These are phyloP conservation scores for Penicillium mononematosum DNA, from an alignment of 495 filamentous ascomycete genomes.

Conservation along the genomic window DNA sequence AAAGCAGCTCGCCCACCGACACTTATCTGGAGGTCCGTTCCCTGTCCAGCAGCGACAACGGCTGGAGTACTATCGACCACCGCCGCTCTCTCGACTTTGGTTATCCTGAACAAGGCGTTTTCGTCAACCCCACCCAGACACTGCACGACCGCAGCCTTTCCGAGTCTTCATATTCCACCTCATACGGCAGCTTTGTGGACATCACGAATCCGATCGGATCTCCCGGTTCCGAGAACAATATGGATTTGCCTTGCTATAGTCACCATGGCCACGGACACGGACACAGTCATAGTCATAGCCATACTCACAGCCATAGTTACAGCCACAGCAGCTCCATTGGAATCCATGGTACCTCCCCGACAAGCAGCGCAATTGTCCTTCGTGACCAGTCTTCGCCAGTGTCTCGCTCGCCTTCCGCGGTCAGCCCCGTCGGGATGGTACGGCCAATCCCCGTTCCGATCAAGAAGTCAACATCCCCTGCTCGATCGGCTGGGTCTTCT, in stretches of 20 bases:
- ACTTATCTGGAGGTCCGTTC: constrained; percentile 83
- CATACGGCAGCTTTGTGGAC: constrained; percentile 79
- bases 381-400: constrained; percentile 43
- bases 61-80: constrained; percentile 74
- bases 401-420: constrained; percentile 51
- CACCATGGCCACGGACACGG: constrained; percentile 26
- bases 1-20: constrained; percentile 77
- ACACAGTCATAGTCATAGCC: constrained; percentile 26
- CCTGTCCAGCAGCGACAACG: constrained; percentile 78
- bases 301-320: constrained; percentile 23
- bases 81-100: constrained; percentile 53
- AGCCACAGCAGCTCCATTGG: constrained; percentile 36
- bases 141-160: constrained; percentile 82
- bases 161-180: constrained; percentile 74
- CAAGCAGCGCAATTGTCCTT: constrained; percentile 41
- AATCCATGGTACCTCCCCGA: constrained; percentile 27
- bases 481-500: constrained; percentile 55
- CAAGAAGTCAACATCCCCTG: constrained; percentile 63
- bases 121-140: constrained; percentile 84
- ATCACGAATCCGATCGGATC: constrained; percentile 70
- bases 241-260: constrained; percentile 55
- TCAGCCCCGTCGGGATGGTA: constrained; percentile 68
- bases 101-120: constrained; percentile 55
- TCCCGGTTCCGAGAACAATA: constrained; percentile 62
- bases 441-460: constrained; percentile 62